A percentile compares a stretch with the other conserved stretches of the same genome.
Conservation (phyloP, 2,329 filamentous ascomycete species). For the Graphiopsis chlorocephala region DNA sequence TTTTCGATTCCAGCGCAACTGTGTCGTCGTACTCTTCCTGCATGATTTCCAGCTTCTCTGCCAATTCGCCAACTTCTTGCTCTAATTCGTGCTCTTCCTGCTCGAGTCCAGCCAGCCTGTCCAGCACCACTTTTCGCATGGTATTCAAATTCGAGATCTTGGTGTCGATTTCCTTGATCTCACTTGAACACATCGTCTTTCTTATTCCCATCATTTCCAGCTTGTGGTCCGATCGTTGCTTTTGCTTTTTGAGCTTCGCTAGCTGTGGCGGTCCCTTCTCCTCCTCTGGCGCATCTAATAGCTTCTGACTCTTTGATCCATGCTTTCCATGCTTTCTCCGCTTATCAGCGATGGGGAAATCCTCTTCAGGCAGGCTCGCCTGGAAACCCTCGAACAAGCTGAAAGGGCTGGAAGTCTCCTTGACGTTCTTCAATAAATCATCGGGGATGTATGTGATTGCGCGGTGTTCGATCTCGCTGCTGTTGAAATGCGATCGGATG, state of each 20-base stretch:
- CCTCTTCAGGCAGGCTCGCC: conserved; percentile 74
- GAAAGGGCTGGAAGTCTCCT: conserved; percentile 80
- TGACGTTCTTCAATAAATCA: conserved; percentile 84
- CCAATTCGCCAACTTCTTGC: conserved; percentile 68
- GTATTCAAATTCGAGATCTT: conserved; percentile 91
- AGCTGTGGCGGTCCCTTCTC: conserved; percentile 65
- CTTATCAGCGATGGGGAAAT: conserved; percentile 38
- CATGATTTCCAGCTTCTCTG: conserved; percentile 62
- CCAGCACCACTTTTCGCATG: conserved; percentile 89
- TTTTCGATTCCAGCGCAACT: conserved; percentile 44
- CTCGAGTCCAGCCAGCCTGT: conserved; percentile 80
- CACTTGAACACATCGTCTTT: conserved; percentile 96
- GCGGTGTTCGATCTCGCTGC: conserved; percentile 88
- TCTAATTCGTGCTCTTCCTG: conserved; percentile 88
- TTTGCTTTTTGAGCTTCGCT: conserved; percentile 74
- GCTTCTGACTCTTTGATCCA: conserved; percentile 70
- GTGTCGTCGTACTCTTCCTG: conserved; percentile 57
- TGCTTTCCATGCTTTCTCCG: conserved; percentile 67
- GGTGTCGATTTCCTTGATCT: conserved; percentile 94
- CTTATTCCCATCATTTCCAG: conserved; percentile 87
- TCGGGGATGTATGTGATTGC: conserved; percentile 86
- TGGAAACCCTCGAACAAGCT: conserved; percentile 97
- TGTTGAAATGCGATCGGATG: conserved; percentile 86
- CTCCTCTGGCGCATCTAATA: conserved; percentile 62
- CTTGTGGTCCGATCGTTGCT: conserved; percentile 74